phyloP scores from a whole-genome alignment of 371 early-diverging fungal genomes.

The Mucor indicus region DNA sequence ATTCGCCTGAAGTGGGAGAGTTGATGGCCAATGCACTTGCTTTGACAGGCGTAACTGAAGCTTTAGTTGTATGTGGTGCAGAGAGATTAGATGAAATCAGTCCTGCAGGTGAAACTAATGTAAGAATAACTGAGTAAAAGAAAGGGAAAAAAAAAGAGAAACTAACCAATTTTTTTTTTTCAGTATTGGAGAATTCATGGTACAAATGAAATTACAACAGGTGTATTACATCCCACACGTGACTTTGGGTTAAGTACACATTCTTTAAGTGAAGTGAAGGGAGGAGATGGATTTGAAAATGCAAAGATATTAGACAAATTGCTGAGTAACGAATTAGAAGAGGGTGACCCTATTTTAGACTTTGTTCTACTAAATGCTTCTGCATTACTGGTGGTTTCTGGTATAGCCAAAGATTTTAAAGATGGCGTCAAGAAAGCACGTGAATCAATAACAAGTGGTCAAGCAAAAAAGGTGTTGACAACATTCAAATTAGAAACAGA shows the following conservation, averaged over 20 bases:
- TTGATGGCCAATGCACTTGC: slow-evolving; percentile 84
- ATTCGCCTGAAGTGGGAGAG: slow-evolving; percentile 71
- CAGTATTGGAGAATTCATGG: slow-evolving; percentile 69
- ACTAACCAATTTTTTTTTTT: too few relatives aligned
- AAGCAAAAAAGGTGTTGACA: slow-evolving; percentile 62
- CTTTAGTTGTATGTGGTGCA: slow-evolving; percentile 84
- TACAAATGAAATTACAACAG: slow-evolving; percentile 57
- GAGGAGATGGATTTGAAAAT: slow-evolving; percentile 78
- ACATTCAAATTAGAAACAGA: slow-evolving; percentile 57
- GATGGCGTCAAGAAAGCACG: slow-evolving; percentile 80
- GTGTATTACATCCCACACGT: slow-evolving; percentile 66
- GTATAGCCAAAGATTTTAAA: slow-evolving; percentile 67
- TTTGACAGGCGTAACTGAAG: slow-evolving; percentile 72
- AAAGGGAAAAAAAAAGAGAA: not conserved
- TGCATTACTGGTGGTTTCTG: slow-evolving; percentile 81
- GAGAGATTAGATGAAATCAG: slow-evolving; percentile 85
- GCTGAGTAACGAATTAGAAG: slow-evolving; percentile 56
- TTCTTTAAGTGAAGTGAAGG: slow-evolving; percentile 71
- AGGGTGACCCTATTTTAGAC: slow-evolving; percentile 74
- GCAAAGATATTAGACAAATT: slow-evolving; percentile 66
- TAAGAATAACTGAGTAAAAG: slow-evolving; percentile 29
- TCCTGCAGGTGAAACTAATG: slow-evolving; percentile 72
- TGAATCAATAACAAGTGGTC: slow-evolving; percentile 69
- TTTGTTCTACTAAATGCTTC: slow-evolving; percentile 91
- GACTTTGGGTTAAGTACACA: slow-evolving; percentile 86